Base-by-base conservation (phyloP, 2,329 filamentous ascomycete genomes). In the Fusarium musae region DNA sequence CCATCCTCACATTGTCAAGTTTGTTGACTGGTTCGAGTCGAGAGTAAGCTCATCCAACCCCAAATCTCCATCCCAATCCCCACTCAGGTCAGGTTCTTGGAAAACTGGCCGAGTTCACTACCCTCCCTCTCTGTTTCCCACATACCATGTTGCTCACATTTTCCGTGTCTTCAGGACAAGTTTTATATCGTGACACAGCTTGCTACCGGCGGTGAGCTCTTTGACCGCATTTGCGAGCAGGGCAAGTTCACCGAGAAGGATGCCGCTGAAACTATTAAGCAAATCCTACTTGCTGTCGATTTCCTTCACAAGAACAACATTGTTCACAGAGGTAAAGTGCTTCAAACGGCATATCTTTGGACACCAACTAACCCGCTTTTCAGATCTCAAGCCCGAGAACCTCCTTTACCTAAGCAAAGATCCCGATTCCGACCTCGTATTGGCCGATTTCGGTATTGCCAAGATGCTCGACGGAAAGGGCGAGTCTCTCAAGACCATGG, bases 171-270 rank as follows among this genome's bases (percentile, higher is more conserved):
- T 32, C 52, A 97, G 95, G 96, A 99, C 87, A 99, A 99, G 87
- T 99, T 97, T 86, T 99, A 99, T 83, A 98, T 99, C 77, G 95
- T 99, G 78, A 99, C 96, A 37, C 93, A 99, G 83, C 88, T 99
- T 63, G 96, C 96, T 46, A 97, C 94, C 0, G 96, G 96, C 75
- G 96, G 96, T 82, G 96, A 99, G 85, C 86, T 99, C 72, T 99
- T 99, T 83, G 96, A 99, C 80, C 92, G 97, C 63, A 99, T 99
- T 78, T 99, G 96, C 85, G 95, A 98, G 80, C 93, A 97, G 83
- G 97, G 96, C 78, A 97, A 94, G 82, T 99, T 98, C 85, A 99
- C 96, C 19, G 96, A 99, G 83, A 98, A 97, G 85, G 96, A 99
- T 85, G 95, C 95, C 17, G 96, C 95, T 26, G 93, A 96, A 83